Percentiles rank a stretch among this genome's conserved stretches.
phyloP scores from a whole-genome alignment of 1,284 basidiomycete species.

The Fistulinella cinereoalba region DNA sequence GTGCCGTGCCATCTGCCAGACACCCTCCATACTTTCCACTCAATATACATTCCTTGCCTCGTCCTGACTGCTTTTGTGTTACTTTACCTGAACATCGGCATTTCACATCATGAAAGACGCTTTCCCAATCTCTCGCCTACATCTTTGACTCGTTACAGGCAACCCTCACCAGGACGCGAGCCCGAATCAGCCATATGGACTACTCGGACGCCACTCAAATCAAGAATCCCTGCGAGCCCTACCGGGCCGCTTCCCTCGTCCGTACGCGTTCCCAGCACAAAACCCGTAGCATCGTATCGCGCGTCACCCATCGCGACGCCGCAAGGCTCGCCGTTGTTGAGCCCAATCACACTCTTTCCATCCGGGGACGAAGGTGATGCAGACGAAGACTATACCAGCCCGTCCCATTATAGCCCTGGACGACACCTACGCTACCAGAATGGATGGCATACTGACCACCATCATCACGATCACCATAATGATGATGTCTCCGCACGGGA shows the following conservation, averaged over 20 bases:
- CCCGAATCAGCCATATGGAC: conserved; percentile 36
- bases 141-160: conserved; percentile 10
- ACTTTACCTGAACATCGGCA: conserved; percentile 29
- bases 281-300: conserved; percentile 22
- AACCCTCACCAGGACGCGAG: conserved; percentile 14
- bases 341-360: conserved; percentile 32
- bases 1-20: conserved; percentile 70
- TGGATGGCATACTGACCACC: conserved; percentile 21
- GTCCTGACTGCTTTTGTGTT: conserved; percentile 24
- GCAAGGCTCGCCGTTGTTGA: conserved; percentile 28
- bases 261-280: conserved; percentile 21
- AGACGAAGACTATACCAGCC: conserved; percentile 20
- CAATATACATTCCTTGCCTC: conserved; percentile 48
- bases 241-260: conserved; percentile 20
- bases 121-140: conserved; percentile 22
- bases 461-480: not conserved
- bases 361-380: conserved; percentile 30
- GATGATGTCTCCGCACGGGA: not conserved
- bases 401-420: conserved; percentile 40
- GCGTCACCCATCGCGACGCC: conserved; percentile 28
- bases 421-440: conserved; percentile 41
- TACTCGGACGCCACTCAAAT: conserved; percentile 22
- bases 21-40: conserved; percentile 57
- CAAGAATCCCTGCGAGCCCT: conserved; percentile 22
- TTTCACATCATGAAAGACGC: conserved; percentile 14